Base-by-base conservation (phyloP, 805 yeast species). In the Kregervanrija pseudodelftensis region DNA sequence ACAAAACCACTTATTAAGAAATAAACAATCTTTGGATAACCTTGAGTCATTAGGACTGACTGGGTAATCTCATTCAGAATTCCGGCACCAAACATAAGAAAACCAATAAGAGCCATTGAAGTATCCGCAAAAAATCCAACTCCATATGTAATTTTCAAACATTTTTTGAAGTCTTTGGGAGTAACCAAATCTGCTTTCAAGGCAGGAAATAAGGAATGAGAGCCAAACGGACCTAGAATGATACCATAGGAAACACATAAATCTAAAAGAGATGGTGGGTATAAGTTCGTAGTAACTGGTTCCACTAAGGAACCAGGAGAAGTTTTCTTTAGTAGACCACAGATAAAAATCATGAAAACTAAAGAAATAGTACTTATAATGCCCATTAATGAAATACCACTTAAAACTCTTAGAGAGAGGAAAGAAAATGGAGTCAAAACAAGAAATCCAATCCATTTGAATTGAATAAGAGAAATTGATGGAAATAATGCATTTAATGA, bases 191-290 rank as follows among this genome's bases (percentile, higher is more conserved):
- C 95, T 33, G 79, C 72, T 58, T 79, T 80, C 43, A 85, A 68
- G 52, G 85, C 85, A 2, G 93, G 93, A 56, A 85, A 85, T 22
- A 85, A 76, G 5, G 93, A 87, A 63, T 85, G 93, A 0, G 93
- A 91, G 5, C 93, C 89, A 69, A 85, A 85, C 1, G 91, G 90
- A 4, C 90, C 83, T 72, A 81, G 72, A 48, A 80, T 72, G 42
- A 81, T 79, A 11, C 86, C 86, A 40, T 79, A 66, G 1, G 83
- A 73, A 33, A 78, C 61, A 9, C 76, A 56, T 9, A 80, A 51
- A 41, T 68, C 66, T 5, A 62, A 53, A 28, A 59, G 38, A 10
- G 70, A 50, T 13, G 51, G 56, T 31, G 68, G 83, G 63, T 60
- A 75, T 17, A 65, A 60, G 57, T 55, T 69, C 30, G 67, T 68